phyloP scores from a whole-genome alignment of 2,329 filamentous ascomycete genomes.

The Xylaria sp. region DNA sequence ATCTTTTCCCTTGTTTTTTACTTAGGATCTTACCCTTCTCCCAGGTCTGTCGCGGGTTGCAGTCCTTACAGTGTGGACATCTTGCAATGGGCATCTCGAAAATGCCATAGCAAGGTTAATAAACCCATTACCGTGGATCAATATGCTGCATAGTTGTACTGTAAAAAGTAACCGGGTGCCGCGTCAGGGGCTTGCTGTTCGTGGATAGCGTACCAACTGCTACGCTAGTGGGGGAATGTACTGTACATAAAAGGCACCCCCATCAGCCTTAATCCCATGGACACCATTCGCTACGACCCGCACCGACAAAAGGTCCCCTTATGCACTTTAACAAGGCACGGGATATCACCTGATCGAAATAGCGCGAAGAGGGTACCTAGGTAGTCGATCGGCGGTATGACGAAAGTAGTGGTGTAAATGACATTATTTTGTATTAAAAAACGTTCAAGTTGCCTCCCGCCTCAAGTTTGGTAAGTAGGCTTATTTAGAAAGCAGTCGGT shows the following conservation, averaged over 20 bases:
- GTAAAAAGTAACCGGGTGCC: neutral
- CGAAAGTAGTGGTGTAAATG: too few relatives aligned
- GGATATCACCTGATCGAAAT: neutral
- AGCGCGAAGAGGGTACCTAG: too few relatives aligned
- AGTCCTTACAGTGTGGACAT: neutral
- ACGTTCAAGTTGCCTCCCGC: too few relatives aligned
- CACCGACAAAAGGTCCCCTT: too few relatives aligned
- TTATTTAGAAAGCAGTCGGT: too few relatives aligned
- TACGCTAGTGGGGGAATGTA: neutral
- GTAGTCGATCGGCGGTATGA: too few relatives aligned
- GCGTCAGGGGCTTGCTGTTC: neutral
- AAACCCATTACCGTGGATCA: constrained; percentile 20
- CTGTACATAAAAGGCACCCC: neutral
- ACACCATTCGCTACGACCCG: neutral
- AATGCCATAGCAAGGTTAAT: neutral
- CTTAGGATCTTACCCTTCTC: too few relatives aligned
- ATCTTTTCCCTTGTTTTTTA: too few relatives aligned
- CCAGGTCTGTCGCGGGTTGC: too few relatives aligned
- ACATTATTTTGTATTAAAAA: too few relatives aligned
- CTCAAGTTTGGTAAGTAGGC: too few relatives aligned
- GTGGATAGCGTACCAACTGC: neutral
- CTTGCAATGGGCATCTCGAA: neutral
- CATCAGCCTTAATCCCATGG: neutral
- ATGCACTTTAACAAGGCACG: neutral
- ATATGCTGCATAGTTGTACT: neutral